Base-by-base conservation (phyloP, 306 rosid species). In the Cucumis hystrix region DNA sequence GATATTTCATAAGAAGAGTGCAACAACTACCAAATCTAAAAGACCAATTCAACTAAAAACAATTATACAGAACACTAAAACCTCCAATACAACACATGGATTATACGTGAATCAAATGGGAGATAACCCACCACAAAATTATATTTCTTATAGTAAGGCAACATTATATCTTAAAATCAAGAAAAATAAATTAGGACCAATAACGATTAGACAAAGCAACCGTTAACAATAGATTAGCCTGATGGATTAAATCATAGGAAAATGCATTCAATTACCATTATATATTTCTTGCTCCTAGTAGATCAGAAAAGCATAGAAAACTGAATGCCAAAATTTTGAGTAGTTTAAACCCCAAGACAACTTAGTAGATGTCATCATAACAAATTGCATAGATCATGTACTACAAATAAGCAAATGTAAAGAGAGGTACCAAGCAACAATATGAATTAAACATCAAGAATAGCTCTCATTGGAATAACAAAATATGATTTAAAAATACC, bases 401-500 rank as follows among this genome's bases (percentile, higher is more conserved):
- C 35, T 40, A n/a, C 13, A 43, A 20, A 25, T 45, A 45, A 21
- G 37, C 16, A 68, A 10, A 11, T 12, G 1, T 14, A 12, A 5
- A 21, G 18, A 23, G 14, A 45, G 18, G 39, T 49, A 49, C 15
- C 21, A 49, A 25, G 23, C 21, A 25, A 15, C 3, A 49, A 7
- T 47, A 4, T 47, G 30, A 14, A 70, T 25, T 40, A 49, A 70
- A 49, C 18, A 16, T 8, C 17, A 56, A 55, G 23, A 74, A 49
- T 40, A 73, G 74, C 77, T 17, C 77, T 17, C 61, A 71, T 70
- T 61, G 28, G 63, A 33, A 25, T 47, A 25, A 23, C 41, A 47
- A 70, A 70, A 70, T 70, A 59, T 70, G 76, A 70, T 70, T 70
- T 45, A 14, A 49, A 49, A 49, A 70, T 70, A 47, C 59, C 76